These are phyloP conservation scores for Tricholoma hemisulphureum DNA, from an alignment of 768 basidiomycete genomes.

Conservation along the genomic window DNA sequence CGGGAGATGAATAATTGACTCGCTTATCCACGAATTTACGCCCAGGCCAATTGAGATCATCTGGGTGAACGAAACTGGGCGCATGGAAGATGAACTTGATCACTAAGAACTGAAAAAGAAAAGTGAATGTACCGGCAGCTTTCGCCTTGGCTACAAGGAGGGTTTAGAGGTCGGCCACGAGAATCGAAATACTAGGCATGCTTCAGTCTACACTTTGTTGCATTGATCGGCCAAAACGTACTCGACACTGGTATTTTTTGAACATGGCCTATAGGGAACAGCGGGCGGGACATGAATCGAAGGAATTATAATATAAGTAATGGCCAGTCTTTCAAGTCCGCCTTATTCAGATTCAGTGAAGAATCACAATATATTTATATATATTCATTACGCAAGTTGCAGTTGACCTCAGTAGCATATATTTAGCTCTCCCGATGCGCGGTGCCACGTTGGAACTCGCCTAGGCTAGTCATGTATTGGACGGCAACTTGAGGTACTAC, in stretches of 20 bases:
- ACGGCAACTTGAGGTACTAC: too few species aligned
- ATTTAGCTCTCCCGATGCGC: too few species aligned
- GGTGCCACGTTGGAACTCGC: too few species aligned
- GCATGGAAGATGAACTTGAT: neutral
- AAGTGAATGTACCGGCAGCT: constrained; percentile 50
- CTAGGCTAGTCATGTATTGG: too few species aligned
- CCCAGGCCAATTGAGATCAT: constrained; percentile 43
- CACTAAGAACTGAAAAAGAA: neutral
- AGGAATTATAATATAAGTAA: neutral
- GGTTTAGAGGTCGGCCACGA: constrained; percentile 39
- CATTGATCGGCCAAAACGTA: constrained; percentile 23
- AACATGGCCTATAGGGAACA: constrained; percentile 20
- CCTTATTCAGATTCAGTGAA: neutral
- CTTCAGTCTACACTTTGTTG: neutral
- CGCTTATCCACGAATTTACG: constrained; percentile 17
- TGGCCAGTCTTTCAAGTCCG: neutral
- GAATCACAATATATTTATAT: neutral
- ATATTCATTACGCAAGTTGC: neutral
- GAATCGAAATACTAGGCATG: constrained; percentile 46
- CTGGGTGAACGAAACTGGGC: constrained; percentile 49
- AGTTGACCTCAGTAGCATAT: too few species aligned
- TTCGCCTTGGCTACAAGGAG: constrained; percentile 46
- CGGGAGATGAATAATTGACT: constrained; percentile 2
- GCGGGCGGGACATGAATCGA: neutral
- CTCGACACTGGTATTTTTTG: constrained; percentile 50